Percentiles rank a stretch among this genome's conserved stretches.
Conservation (phyloP, 2,329 filamentous ascomycete genomes). For the Fusarium concolor region DNA sequence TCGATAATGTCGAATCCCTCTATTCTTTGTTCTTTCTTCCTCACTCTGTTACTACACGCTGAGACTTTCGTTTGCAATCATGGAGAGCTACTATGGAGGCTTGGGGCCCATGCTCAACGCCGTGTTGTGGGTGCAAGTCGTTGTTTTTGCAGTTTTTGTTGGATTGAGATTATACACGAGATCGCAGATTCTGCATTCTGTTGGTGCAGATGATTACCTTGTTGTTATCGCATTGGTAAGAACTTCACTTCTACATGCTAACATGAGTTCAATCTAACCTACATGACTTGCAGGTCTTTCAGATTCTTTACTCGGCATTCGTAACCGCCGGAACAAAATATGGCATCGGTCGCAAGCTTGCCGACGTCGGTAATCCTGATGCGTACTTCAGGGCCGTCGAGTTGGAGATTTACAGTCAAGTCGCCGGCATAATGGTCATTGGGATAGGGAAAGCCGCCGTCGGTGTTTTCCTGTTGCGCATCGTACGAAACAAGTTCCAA, state of each 20-base stretch:
- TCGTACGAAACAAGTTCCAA: slow-evolving; percentile 21
- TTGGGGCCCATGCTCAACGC: slow-evolving; percentile 24
- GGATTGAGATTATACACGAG: slow-evolving; percentile 16
- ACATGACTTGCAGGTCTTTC: slow-evolving; percentile 8
- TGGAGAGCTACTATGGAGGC: slow-evolving; percentile 24
- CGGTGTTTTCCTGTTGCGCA: slow-evolving; percentile 13
- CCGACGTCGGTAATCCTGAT: neutral
- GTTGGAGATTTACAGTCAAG: slow-evolving; percentile 18
- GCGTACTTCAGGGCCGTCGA: slow-evolving; percentile 26
- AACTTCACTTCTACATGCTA: too few relatives aligned
- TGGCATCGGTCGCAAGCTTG: slow-evolving; percentile 16
- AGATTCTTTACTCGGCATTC: slow-evolving; percentile 26
- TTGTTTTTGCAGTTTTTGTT: slow-evolving; percentile 20
- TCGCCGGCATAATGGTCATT: slow-evolving; percentile 5
- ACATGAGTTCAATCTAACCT: too few relatives aligned
- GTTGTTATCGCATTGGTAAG: slow-evolving; percentile 11
- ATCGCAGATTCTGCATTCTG: neutral
- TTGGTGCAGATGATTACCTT: slow-evolving; percentile 23
- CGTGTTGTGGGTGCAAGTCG: slow-evolving; percentile 23
- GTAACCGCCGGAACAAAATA: slow-evolving; percentile 15
- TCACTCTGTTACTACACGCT: neutral
- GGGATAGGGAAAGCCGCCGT: slow-evolving; percentile 21
- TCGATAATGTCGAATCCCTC: neutral
- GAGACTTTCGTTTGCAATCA: neutral
- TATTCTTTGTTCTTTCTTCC: neutral